Evolutionary conservation across 2,329 filamentous ascomycete genomes (phyloP).

Genomic region (Parastagonospora avenae): DNA sequence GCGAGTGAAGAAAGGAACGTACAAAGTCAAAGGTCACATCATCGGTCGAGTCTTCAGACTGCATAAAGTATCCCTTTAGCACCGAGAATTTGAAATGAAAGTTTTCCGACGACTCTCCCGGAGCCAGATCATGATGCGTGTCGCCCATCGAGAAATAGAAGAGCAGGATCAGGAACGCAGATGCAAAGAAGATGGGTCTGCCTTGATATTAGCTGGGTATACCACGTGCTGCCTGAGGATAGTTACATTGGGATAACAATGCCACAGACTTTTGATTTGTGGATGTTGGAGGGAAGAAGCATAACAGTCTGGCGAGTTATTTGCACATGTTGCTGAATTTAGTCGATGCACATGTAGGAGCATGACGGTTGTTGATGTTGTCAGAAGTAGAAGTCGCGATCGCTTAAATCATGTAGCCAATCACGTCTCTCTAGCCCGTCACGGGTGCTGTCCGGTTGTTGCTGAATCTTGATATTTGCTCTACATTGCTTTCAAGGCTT

Average conservation of each 20-base stretch:
- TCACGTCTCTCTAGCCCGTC: slow-evolving; percentile 1
- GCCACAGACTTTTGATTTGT: slow-evolving; percentile 6
- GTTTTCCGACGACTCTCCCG: slow-evolving; percentile 5
- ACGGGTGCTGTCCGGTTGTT: not conserved
- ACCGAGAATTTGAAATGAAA: slow-evolving; percentile 63
- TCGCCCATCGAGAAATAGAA: slow-evolving; percentile 14
- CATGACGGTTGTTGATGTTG: not conserved
- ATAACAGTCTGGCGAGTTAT: slow-evolving; percentile 2
- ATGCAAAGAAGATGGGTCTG: slow-evolving; percentile 22
- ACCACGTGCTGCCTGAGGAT: not conserved
- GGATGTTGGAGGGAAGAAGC: slow-evolving; percentile 2
- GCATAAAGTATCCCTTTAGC: slow-evolving; percentile 66
- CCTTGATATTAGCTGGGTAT: not conserved
- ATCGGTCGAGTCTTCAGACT: slow-evolving; percentile 64
- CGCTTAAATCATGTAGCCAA: slow-evolving; percentile 10
- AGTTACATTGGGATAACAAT: slow-evolving; percentile 11
- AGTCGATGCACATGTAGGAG: not conserved
- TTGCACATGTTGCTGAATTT: slow-evolving; percentile 5
- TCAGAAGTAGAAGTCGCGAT: slow-evolving; percentile 1
- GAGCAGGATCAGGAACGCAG: slow-evolving; percentile 6
- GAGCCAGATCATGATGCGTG: not conserved
- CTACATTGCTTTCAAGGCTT: not conserved
- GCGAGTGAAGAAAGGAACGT: slow-evolving; percentile 7
- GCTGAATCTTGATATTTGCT: not conserved
- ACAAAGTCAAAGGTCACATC: slow-evolving; percentile 68